These are phyloP conservation scores for Xylariaceae sp. DNA, from an alignment of 2,329 filamentous ascomycete species.

Conservation along the genomic window DNA sequence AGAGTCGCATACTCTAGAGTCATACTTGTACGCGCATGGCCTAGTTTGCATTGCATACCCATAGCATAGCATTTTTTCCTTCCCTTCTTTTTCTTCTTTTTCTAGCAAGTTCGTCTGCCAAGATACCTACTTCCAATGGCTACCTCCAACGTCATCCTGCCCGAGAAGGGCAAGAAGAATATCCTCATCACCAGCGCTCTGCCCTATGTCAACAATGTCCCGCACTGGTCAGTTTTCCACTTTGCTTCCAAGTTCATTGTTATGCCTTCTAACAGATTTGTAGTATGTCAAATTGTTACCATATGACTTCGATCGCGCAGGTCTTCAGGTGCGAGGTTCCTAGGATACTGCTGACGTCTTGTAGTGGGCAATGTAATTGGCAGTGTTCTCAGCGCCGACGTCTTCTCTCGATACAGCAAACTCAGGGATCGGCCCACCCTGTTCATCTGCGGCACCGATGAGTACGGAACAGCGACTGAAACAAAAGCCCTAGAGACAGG, in stretches of 20 bases:
- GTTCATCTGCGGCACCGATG: slow-evolving; percentile 86
- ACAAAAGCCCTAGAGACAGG: slow-evolving; percentile 92
- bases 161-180: slow-evolving; percentile 76
- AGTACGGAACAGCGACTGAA: slow-evolving; percentile 95
- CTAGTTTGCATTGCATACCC: background rate
- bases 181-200: slow-evolving; percentile 90
- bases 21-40: background rate
- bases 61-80: background rate
- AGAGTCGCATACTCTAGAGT: background rate
- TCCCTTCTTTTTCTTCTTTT: background rate
- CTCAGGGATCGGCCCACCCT: slow-evolving; percentile 78
- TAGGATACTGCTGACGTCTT: background rate
- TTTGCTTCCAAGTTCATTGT: background rate
- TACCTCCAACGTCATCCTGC: slow-evolving; percentile 51
- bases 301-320: background rate
- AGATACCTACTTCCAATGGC: background rate
- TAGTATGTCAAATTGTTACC: background rate
- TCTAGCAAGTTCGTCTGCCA: background rate
- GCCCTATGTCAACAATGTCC: slow-evolving; percentile 77
- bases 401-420: slow-evolving; percentile 81
- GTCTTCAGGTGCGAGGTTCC: background rate
- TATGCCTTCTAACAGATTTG: background rate
- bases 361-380: slow-evolving; percentile 81
- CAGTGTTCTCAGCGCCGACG: slow-evolving; percentile 85
- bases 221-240: slow-evolving; percentile 54